Evolutionary conservation across 345 rosid genomes (phyloP).

Genomic region (Eucalyptus pumila): DNA sequence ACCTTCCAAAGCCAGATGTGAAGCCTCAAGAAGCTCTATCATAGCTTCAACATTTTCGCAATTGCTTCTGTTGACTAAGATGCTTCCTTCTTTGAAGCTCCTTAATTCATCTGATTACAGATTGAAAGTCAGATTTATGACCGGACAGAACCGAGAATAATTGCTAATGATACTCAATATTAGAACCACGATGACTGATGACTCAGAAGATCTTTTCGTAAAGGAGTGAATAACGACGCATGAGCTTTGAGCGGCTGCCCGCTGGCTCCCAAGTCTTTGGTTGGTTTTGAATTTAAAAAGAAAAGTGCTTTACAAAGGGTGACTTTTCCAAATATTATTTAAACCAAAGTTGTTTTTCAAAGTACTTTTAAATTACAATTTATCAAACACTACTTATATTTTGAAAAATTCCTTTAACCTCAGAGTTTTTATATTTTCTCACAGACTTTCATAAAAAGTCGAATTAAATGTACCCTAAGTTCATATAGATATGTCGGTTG

Average conservation of each 20-base stretch:
- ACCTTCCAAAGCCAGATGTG: slow-evolving; percentile 17
- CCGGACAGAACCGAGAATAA: neutral
- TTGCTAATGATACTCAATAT: neutral
- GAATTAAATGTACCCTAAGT: neutral
- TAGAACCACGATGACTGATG: neutral
- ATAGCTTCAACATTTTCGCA: slow-evolving; percentile 3
- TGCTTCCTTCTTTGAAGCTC: slow-evolving; percentile 9
- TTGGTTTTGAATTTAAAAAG: no score
- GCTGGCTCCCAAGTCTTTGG: no score
- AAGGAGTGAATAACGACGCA: neutral
- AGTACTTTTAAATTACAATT: no score
- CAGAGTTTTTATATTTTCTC: no score
- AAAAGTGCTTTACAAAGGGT: no score
- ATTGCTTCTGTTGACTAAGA: neutral
- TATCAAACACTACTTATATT: no score
- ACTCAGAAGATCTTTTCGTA: neutral
- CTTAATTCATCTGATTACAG: slow-evolving; percentile 12
- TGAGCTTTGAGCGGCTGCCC: neutral
- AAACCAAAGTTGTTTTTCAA: no score
- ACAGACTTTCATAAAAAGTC: neutral
- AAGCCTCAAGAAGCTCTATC: slow-evolving; percentile 34
- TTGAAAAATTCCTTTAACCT: no score
- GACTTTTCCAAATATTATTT: no score
- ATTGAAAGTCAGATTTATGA: neutral
- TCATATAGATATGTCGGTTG: neutral